Evolutionary conservation across 1,284 basidiomycete species (phyloP).

Genomic region (Sporisorium iseilematis-ciliati): DNA sequence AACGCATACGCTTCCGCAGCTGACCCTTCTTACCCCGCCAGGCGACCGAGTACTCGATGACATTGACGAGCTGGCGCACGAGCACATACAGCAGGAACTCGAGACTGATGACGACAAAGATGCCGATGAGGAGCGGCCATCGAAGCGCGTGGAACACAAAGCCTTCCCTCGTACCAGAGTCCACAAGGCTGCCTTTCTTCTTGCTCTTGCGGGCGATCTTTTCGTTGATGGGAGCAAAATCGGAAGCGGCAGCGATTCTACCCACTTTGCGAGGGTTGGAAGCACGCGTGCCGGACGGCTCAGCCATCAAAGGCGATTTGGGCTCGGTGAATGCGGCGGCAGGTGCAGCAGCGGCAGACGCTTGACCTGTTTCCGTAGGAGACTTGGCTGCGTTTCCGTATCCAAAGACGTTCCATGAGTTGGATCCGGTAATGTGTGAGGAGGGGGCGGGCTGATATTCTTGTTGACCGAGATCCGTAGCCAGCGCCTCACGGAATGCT

Average conservation of each 20-base stretch:
- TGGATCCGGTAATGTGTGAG: slow-evolving; percentile 40
- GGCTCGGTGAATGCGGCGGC: slow-evolving; percentile 12
- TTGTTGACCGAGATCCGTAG: slow-evolving; percentile 58
- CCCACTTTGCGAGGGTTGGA: slow-evolving; percentile 56
- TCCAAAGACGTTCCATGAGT: slow-evolving; percentile 45
- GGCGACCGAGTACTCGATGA: slow-evolving; percentile 69
- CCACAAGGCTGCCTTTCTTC: slow-evolving; percentile 34
- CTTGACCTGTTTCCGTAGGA: slow-evolving; percentile 23
- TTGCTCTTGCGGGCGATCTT: slow-evolving; percentile 37
- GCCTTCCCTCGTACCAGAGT: slow-evolving; percentile 61
- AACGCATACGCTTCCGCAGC: slow-evolving; percentile 80
- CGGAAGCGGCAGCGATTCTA: slow-evolving; percentile 61
- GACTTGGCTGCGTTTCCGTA: slow-evolving; percentile 33
- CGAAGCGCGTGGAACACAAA: slow-evolving; percentile 61
- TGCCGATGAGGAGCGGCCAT: slow-evolving; percentile 74
- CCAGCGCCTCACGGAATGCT: slow-evolving; percentile 60
- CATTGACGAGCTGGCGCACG: slow-evolving; percentile 83
- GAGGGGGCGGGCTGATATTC: slow-evolving; percentile 47
- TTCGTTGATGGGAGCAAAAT: slow-evolving; percentile 68
- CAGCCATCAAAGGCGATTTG: slow-evolving; percentile 30
- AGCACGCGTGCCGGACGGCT: slow-evolving; percentile 37
- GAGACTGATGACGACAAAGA: slow-evolving; percentile 84
- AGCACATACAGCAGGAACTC: slow-evolving; percentile 87
- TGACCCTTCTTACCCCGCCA: slow-evolving; percentile 87
- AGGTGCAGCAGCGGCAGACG: slow-evolving; percentile 17